These are phyloP conservation scores for Solanum hybrid DNA, from an alignment of 305 asterid genomes.

Conservation along the genomic window DNA sequence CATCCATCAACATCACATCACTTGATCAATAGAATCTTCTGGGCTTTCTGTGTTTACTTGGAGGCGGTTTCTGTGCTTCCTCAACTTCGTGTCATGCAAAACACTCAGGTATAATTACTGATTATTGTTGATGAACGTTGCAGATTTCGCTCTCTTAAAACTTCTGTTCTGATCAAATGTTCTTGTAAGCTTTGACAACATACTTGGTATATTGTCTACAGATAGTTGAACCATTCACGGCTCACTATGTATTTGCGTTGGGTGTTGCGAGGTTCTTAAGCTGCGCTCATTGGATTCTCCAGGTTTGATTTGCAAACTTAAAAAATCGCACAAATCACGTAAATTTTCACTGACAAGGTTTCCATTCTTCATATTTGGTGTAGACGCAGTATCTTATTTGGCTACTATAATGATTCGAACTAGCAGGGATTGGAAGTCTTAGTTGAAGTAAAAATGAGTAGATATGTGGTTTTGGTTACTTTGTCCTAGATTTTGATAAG, in stretches of 20 bases:
- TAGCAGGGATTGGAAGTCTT: background rate
- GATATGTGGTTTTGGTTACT: background rate
- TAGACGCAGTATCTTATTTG: background rate
- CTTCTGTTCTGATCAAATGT: background rate
- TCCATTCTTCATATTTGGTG: background rate
- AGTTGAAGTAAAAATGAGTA: background rate
- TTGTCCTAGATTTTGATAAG: background rate
- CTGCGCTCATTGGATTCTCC: conserved; percentile 83
- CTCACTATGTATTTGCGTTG: conserved; percentile 72
- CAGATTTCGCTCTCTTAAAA: background rate
- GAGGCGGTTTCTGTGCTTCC: conserved; percentile 77
- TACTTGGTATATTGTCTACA: conserved; percentile 14
- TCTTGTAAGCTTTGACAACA: background rate
- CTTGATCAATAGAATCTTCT: conserved; percentile 46
- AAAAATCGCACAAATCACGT: background rate
- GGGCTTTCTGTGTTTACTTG: conserved; percentile 75
- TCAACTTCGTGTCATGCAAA: conserved; percentile 67
- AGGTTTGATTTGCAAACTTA: conserved; percentile 33
- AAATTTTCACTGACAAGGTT: background rate
- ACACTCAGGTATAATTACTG: conserved; percentile 38
- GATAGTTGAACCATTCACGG: conserved; percentile 82
- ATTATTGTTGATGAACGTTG: background rate
- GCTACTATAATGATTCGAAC: background rate
- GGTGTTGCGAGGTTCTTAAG: conserved; percentile 79
- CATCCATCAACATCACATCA: conserved; percentile 71